Percentiles rank a stretch among this genome's conserved stretches.
Conservation (phyloP, 495 filamentous ascomycete genomes). For the Trichoderma gamsii region DNA sequence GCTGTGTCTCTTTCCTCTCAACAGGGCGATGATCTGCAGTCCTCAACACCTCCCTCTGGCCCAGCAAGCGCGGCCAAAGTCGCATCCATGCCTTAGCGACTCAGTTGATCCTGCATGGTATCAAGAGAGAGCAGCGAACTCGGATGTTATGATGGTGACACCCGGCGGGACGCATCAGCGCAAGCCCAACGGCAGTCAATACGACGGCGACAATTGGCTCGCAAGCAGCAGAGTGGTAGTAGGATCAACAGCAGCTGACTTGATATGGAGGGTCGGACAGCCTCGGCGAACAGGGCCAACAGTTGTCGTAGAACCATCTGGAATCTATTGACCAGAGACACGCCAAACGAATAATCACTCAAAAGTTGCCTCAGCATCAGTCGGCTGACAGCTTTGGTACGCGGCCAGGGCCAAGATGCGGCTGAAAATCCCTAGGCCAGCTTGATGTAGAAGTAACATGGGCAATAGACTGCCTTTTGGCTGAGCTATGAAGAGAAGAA, state of each 20-base stretch:
- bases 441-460: too few relatives aligned
- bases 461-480: too few relatives aligned
- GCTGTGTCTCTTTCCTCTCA: neutral
- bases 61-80: neutral
- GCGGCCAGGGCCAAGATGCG: too few relatives aligned
- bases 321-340: neutral
- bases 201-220: neutral
- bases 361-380: neutral
- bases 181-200: neutral
- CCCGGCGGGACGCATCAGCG: neutral
- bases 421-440: too few relatives aligned
- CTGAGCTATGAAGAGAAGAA: too few relatives aligned
- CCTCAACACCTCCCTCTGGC: neutral
- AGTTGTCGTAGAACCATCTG: neutral
- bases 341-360: neutral
- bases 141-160: neutral
- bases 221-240: neutral
- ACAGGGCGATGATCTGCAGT: constrained; percentile 8
- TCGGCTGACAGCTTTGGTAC: neutral
- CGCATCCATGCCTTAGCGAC: neutral
- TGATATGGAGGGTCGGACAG: neutral
- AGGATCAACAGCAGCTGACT: constrained; percentile 10
- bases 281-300: neutral
- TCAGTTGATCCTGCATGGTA: neutral
- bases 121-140: neutral